A percentile compares a stretch with the other conserved stretches of the same genome.
phyloP scores from a whole-genome alignment of 1,139 yeast species.

The Yamadazyma songkhlaensis region DNA sequence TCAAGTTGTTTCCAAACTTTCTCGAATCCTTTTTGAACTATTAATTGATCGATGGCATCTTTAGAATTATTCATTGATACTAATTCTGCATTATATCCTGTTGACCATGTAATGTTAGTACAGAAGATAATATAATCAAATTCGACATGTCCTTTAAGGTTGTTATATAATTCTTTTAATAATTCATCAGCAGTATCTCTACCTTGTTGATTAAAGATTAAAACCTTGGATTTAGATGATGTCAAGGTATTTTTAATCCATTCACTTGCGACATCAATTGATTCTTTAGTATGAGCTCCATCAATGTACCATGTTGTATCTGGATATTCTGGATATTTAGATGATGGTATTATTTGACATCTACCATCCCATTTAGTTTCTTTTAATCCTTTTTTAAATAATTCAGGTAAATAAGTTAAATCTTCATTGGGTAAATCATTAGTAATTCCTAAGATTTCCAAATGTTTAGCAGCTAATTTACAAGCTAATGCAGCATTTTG shows the following conservation, averaged over 20 bases:
- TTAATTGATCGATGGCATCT: constrained; percentile 70
- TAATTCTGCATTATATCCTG: constrained; percentile 83
- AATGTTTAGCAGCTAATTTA: constrained; percentile 64
- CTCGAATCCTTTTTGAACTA: constrained; percentile 77
- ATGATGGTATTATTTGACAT: constrained; percentile 66
- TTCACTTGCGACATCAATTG: constrained; percentile 70
- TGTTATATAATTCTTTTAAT: constrained; percentile 50
- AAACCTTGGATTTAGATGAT: constrained; percentile 32
- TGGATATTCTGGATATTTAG: constrained; percentile 28
- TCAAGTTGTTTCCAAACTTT: constrained; percentile 65
- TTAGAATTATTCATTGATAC: constrained; percentile 81
- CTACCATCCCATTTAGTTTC: constrained; percentile 89
- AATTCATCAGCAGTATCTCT: constrained; percentile 73
- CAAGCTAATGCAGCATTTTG: constrained; percentile 88
- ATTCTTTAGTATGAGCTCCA: constrained; percentile 95
- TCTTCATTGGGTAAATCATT: constrained; percentile 22
- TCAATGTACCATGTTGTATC: constrained; percentile 76
- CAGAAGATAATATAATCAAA: constrained; percentile 83
- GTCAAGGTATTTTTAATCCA: constrained; percentile 62
- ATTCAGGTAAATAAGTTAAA: constrained; percentile 47
- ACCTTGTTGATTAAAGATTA: constrained; percentile 91
- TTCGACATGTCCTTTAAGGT: constrained; percentile 28
- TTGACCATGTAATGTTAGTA: constrained; percentile 88
- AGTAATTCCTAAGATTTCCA: constrained; percentile 44
- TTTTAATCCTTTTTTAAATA: constrained; percentile 64